A percentile compares a stretch with the other conserved stretches of the same genome.
Conservation (phyloP, 805 yeast genomes). For the Kregervanrija pseudodelftensis region DNA sequence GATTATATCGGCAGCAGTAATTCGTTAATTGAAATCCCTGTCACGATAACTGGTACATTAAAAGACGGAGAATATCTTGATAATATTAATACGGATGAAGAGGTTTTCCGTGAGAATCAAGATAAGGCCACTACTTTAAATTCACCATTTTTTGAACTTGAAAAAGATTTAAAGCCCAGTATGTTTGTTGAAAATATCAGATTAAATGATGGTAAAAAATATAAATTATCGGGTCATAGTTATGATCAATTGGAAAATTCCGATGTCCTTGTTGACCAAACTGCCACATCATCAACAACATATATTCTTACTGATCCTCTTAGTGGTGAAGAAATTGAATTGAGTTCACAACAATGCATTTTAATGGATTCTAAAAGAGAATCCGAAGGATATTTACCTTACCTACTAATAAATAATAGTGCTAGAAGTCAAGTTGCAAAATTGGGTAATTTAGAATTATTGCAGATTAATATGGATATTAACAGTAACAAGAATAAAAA, state of each 20-base stretch:
- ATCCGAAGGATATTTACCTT: conserved; percentile 26
- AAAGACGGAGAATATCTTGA: no score
- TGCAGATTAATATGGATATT: neutral
- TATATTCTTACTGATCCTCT: conserved; percentile 19
- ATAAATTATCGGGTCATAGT: conserved; percentile 8
- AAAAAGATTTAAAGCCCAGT: neutral
- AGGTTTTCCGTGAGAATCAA: neutral
- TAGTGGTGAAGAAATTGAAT: conserved; percentile 10
- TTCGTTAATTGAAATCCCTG: no score
- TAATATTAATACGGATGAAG: no score
- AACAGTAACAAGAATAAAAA: neutral
- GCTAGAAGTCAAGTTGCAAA: conserved; percentile 20
- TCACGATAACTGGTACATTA: no score
- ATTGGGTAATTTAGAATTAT: neutral
- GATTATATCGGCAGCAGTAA: no score
- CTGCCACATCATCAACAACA: conserved; percentile 20
- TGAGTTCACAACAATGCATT: conserved; percentile 37
- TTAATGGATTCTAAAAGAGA: conserved; percentile 27
- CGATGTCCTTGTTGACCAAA: conserved; percentile 23
- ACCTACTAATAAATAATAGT: conserved; percentile 31
- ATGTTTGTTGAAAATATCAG: neutral
- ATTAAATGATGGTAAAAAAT: conserved; percentile 6
- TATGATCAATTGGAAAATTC: conserved; percentile 10
- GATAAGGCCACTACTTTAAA: conserved; percentile 2
- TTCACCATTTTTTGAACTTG: conserved; percentile 6